Evolutionary conservation across 2,329 filamentous ascomycete species (phyloP), one percentile per base, ranked within the genome.

Genomic region (Stagonosporopsis cucurbitacearum): DNA sequence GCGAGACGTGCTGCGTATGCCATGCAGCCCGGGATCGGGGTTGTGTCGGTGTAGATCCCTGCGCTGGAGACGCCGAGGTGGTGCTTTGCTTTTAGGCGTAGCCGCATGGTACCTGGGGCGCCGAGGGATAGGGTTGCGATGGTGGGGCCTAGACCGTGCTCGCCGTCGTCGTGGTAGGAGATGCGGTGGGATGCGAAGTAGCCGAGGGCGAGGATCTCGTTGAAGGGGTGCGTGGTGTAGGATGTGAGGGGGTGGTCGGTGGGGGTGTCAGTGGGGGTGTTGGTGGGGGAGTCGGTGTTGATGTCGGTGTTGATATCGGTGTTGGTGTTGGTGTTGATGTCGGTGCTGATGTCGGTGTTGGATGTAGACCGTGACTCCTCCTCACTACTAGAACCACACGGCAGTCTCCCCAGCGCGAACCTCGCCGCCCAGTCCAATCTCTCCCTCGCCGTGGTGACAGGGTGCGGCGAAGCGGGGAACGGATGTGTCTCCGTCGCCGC

Each of bases 121-220:
- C 87, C 87, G 0, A 89, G 76, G 1, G 84, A 86, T 0, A 6
- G 73, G 0, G 86, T 87, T 0, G 85, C 84, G 6, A 89, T 85
- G 0, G 83, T 86, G 0, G 85, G 84, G 0, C 86, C 86, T 0
- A 89, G 76, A 3, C 85, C 84, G 9, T 73, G 75, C 65, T 90
- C 87, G 4, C 87, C 87, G 60, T 90, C 88, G 54, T 89, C 86
- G 55, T 90, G 87, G 62, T 82, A 87, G 25, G 76, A 79, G 49
- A 90, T 88, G 25, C 79, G 78, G 44, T 86, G 82, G 0, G 79
- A 73, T 63, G 88, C 79, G 63, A 88, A 84, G 66, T 89, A 90
- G 0, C 83, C 86, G 0, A 89, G 76, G 2, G 82, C 80, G 1
- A 89, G 80, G 6, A 86, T 73, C 66, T 90, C 87, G 57, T 90